A percentile compares a stretch with the other conserved stretches of the same genome.
phyloP scores from a whole-genome alignment of 2,329 filamentous ascomycete species.

The Aspergillus hiratsukae region DNA sequence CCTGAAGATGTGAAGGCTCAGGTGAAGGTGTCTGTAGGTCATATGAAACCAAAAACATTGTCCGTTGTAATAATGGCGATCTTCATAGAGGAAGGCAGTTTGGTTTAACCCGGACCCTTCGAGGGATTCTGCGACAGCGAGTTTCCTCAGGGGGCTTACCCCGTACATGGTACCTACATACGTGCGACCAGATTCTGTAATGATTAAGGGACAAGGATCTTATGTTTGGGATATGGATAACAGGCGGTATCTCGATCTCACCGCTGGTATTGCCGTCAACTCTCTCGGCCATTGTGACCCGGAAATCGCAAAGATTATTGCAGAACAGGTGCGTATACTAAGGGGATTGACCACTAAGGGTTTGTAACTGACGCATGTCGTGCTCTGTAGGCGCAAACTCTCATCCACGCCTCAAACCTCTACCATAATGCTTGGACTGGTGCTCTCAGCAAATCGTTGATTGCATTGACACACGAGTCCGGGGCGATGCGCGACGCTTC shows the following conservation, averaged over 20 bases:
- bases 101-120: slow-evolving; percentile 69
- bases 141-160: slow-evolving; percentile 68
- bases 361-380: slow-evolving; percentile 20
- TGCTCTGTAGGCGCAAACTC: slow-evolving; percentile 54
- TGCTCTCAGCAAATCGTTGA: slow-evolving; percentile 75
- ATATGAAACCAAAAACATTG: neutral
- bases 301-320: slow-evolving; percentile 68
- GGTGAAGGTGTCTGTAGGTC: slow-evolving; percentile 21
- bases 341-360: neutral
- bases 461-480: slow-evolving; percentile 73
- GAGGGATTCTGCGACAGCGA: slow-evolving; percentile 67
- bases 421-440: slow-evolving; percentile 98
- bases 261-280: slow-evolving; percentile 93
- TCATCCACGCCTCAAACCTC: slow-evolving; percentile 90
- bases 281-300: slow-evolving; percentile 85
- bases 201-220: slow-evolving; percentile 80
- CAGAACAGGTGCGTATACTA: slow-evolving; percentile 61
- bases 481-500: slow-evolving; percentile 77
- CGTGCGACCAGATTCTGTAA: slow-evolving; percentile 81
- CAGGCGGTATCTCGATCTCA: slow-evolving; percentile 87
- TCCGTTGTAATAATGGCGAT: neutral
- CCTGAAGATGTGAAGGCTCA: slow-evolving; percentile 26
- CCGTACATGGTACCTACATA: slow-evolving; percentile 97
- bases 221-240: slow-evolving; percentile 90
- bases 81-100: slow-evolving; percentile 41